Conservation (phyloP, 1,284 basidiomycete species). For the Leccinum pachyderme region DNA sequence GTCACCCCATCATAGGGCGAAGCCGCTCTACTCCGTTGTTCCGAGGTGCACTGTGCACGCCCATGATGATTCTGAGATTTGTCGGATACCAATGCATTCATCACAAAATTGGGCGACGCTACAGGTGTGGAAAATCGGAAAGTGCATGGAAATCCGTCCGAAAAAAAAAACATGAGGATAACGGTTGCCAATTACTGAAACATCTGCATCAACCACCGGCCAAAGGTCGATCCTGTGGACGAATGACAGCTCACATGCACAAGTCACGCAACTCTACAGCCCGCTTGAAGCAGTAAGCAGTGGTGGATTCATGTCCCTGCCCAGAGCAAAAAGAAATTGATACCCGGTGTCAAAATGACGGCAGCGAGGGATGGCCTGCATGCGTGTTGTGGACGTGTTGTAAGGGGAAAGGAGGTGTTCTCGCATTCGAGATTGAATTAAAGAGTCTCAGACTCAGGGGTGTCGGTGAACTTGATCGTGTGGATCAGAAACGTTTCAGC, state of each 20-base stretch:
- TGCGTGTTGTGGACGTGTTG: slow-evolving; percentile 12
- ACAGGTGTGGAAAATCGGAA: neutral
- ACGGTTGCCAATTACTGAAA: slow-evolving; percentile 3
- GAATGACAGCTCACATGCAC: slow-evolving; percentile 8
- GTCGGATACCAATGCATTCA: neutral
- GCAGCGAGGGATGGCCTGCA: slow-evolving; percentile 13
- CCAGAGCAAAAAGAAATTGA: slow-evolving; percentile 2
- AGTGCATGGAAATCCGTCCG: neutral
- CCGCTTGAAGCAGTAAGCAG: slow-evolving; percentile 12
- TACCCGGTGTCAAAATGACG: slow-evolving; percentile 11
- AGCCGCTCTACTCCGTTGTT: neutral
- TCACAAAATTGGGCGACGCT: neutral
- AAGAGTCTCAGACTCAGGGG: slow-evolving; percentile 25
- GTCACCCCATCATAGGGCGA: neutral
- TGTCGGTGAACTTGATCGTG: slow-evolving; percentile 7
- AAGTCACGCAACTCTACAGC: slow-evolving; percentile 1
- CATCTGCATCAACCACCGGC: neutral
- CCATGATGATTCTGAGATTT: neutral
- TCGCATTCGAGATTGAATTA: slow-evolving; percentile 28
- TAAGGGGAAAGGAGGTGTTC: slow-evolving; percentile 20
- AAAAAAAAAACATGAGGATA: neutral
- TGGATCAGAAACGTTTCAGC: slow-evolving; percentile 31
- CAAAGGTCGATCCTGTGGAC: slow-evolving; percentile 5
- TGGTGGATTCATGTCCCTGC: slow-evolving; percentile 1
- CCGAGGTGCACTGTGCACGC: neutral